Base-by-base conservation (phyloP, 257 asterid species). In the Lithospermum erythrorhizon region DNA sequence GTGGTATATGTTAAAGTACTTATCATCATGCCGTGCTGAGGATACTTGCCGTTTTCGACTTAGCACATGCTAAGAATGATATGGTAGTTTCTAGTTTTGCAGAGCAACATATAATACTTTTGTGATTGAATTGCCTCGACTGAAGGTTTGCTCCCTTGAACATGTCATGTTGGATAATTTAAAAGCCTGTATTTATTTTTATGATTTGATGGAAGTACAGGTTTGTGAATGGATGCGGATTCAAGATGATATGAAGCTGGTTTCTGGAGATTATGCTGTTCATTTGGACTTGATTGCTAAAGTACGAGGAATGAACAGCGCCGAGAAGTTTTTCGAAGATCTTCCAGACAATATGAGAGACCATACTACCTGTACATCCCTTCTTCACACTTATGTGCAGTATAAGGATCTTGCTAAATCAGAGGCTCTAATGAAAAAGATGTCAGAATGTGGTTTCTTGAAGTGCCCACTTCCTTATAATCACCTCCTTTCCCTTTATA, bases 191-290 rank as follows among this genome's bases (percentile, higher is more conserved):
- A 29, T 35, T 53, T 60, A 20, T 45, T 11, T 51, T 37, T 62
- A 68, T 24, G 21, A 32, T 57, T 20, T 19, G 25, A 7, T 56
- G 24, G 55, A 41, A 47, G 15, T 21, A 65, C 67, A 91, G 98
- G 78, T 93, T 23, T 93, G 95, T 70, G 97, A 89, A 78, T 93
- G 97, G 96, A 89, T 89, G 98, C 75, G 62, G 76, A 59, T 64
- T 13, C 98, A 86, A 68, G 84, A 83, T 59, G 95, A 89, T 73
- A 72, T 93, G 69, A 69, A 83, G 76, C 84, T 93, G n/a, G 64
- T 80, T 57, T 68, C 95, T 10, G 98, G 98, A 60, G 98, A 93
- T 59, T 93, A 84, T 63, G 97, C 97, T 55, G 82, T 93, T 65
- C 97, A 93, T 67, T 77, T 93, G 75, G 97, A 93, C 75, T 74